A percentile compares a stretch with the other conserved stretches of the same genome.
phyloP scores from a whole-genome alignment of 306 rosid species.

The Vachellia pachyceras region DNA sequence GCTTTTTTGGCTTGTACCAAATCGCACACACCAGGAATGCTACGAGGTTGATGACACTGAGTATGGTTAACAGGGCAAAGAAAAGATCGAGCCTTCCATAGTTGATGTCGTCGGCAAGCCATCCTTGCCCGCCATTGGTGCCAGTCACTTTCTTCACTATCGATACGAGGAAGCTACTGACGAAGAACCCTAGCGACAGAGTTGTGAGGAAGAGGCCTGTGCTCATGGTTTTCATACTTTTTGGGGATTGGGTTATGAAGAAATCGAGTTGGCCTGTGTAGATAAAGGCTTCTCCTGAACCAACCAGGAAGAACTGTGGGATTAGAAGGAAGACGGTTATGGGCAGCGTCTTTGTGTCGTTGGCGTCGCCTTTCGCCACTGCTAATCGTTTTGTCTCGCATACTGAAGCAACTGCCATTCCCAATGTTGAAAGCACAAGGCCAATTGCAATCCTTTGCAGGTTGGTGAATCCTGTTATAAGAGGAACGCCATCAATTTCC shows the following conservation, averaged over 20 bases:
- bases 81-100: slow-evolving; percentile 82
- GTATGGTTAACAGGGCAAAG: slow-evolving; percentile 68
- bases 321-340: slow-evolving; percentile 74
- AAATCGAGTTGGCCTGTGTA: slow-evolving; percentile 97
- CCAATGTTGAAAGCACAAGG: slow-evolving; percentile 61
- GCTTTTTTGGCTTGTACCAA: slow-evolving; percentile 70
- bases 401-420: slow-evolving; percentile 77
- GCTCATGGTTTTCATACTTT: slow-evolving; percentile 97
- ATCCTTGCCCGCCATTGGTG: slow-evolving; percentile 61
- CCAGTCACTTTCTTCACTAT: slow-evolving; percentile 67
- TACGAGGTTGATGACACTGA: slow-evolving; percentile 62
- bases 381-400: slow-evolving; percentile 69
- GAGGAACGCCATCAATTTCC: neutral
- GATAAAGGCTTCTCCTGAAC: slow-evolving; percentile 95
- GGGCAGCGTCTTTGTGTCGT: slow-evolving; percentile 54
- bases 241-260: slow-evolving; percentile 92
- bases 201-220: slow-evolving; percentile 92
- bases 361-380: slow-evolving; percentile 51
- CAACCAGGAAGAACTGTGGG: slow-evolving; percentile 90
- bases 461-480: slow-evolving; percentile 69
- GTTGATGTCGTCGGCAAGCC: slow-evolving; percentile 84
- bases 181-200: slow-evolving; percentile 80
- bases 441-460: slow-evolving; percentile 87
- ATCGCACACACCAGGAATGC: slow-evolving; percentile 63
- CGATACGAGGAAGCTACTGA: slow-evolving; percentile 83